Percentiles rank a stretch among this genome's conserved stretches.
These are phyloP conservation scores for Irpex sp. DNA, from an alignment of 1,284 basidiomycete species.

Conservation along the genomic window DNA sequence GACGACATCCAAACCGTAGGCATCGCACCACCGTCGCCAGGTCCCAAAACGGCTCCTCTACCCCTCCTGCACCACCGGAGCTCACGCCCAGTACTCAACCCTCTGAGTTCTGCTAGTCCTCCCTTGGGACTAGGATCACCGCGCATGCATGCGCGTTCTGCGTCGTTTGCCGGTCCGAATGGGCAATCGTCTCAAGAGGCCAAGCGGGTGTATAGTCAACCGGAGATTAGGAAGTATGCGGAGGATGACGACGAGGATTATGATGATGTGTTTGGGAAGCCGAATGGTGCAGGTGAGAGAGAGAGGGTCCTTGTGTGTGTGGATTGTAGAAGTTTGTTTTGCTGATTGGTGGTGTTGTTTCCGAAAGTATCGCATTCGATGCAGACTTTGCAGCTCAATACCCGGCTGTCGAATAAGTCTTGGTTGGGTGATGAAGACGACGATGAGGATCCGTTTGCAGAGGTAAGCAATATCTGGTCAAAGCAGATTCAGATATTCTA, in stretches of 20 bases:
- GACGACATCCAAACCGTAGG: conserved; percentile 80
- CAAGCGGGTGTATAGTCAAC: conserved; percentile 44
- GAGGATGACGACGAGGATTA: conserved; percentile 84
- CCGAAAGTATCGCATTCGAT: conserved; percentile 52
- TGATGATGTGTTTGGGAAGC: conserved; percentile 86
- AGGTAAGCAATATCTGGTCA: conserved; percentile 42
- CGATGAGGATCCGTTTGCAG: conserved; percentile 93
- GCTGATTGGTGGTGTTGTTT: neutral
- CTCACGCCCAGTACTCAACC: conserved; percentile 45
- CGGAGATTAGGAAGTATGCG: conserved; percentile 78
- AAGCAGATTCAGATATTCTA: neutral
- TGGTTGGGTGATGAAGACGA: conserved; percentile 86
- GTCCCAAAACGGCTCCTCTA: conserved; percentile 63
- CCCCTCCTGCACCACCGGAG: conserved; percentile 43
- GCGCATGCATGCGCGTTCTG: conserved; percentile 38
- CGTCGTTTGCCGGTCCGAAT: conserved; percentile 46
- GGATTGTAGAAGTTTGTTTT: conserved; percentile 5
- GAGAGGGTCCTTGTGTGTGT: neutral
- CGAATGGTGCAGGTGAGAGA: conserved; percentile 55
- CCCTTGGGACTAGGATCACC: conserved; percentile 16
- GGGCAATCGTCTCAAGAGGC: conserved; percentile 69
- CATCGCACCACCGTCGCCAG: conserved; percentile 41
- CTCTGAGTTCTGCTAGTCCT: conserved; percentile 23
- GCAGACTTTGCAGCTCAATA: conserved; percentile 78
- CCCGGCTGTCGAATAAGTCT: conserved; percentile 80